phyloP scores from a whole-genome alignment of 1,284 basidiomycete species.

The Salmacisia buchloeana region DNA sequence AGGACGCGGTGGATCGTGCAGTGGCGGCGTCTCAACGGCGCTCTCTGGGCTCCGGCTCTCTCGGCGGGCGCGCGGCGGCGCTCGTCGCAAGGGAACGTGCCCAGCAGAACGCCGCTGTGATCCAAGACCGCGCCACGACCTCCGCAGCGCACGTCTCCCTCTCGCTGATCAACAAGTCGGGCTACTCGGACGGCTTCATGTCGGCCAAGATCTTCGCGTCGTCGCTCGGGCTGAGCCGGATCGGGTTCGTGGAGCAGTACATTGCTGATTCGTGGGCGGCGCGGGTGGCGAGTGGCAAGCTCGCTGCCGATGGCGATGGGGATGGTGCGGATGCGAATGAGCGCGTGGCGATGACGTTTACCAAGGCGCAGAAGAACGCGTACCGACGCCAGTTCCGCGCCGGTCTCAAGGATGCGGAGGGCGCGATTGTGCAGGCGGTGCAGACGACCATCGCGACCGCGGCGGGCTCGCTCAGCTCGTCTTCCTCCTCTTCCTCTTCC shows the following conservation, averaged over 20 bases:
- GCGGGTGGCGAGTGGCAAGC: slow-evolving; percentile 10
- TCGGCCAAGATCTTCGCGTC: slow-evolving; percentile 62
- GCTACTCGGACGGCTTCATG: slow-evolving; percentile 63
- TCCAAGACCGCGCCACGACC: no score
- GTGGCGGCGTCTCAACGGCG: no score
- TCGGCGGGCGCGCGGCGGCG: neutral
- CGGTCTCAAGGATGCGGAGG: slow-evolving; percentile 25
- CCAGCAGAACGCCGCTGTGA: no score
- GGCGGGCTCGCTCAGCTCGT: neutral
- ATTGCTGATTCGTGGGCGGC: slow-evolving; percentile 54
- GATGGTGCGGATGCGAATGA: slow-evolving; percentile 14
- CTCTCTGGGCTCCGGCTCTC: neutral
- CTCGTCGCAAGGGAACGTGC: neutral
- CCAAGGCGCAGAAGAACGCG: no score
- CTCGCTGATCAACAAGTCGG: slow-evolving; percentile 33
- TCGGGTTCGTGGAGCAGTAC: slow-evolving; percentile 66
- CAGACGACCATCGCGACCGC: slow-evolving; percentile 1
- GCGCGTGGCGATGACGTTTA: no score
- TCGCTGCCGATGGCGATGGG: slow-evolving; percentile 9
- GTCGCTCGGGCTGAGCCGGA: slow-evolving; percentile 56
- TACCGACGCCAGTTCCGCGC: slow-evolving; percentile 27
- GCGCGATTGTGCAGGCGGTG: slow-evolving; percentile 16
- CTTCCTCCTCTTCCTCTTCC: neutral
- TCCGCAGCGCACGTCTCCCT: neutral
- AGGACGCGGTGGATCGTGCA: no score